Evolutionary conservation across 345 rosid species (phyloP).

Genomic region (Lumnitzera littorea): DNA sequence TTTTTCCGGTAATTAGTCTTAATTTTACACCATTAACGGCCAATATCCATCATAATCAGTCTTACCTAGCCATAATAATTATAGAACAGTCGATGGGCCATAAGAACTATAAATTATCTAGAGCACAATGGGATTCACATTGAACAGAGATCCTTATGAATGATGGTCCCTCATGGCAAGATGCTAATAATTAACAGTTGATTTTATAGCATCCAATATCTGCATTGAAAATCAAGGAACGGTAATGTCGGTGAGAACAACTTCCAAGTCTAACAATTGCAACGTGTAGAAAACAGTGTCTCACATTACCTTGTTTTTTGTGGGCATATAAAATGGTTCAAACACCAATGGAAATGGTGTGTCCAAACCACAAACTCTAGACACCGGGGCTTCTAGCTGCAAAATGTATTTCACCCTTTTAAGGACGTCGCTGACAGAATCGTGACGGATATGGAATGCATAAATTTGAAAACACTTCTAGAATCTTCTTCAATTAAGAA

Average conservation of each 20-base stretch:
- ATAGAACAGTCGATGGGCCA: no score
- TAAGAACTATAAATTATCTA: no score
- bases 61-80: no score
- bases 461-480: background rate
- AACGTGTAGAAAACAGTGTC: background rate
- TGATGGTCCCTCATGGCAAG: background rate
- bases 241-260: background rate
- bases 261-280: background rate
- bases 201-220: conserved; percentile 77
- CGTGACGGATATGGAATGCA: background rate
- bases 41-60: no score
- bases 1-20: no score
- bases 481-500: no score
- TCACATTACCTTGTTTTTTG: conserved; percentile 57
- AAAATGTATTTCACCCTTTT: conserved; percentile 3
- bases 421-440: background rate
- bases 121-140: no score
- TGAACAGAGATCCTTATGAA: no score
- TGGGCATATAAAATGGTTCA: conserved; percentile 87
- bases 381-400: conserved; percentile 88
- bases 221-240: conserved; percentile 18
- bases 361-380: conserved; percentile 83
- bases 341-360: conserved; percentile 92
- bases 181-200: conserved; percentile 58
- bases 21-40: no score